These are phyloP conservation scores for Wickerhamomyces canadensis DNA, from an alignment of 805 yeast genomes.

Conservation along the genomic window DNA sequence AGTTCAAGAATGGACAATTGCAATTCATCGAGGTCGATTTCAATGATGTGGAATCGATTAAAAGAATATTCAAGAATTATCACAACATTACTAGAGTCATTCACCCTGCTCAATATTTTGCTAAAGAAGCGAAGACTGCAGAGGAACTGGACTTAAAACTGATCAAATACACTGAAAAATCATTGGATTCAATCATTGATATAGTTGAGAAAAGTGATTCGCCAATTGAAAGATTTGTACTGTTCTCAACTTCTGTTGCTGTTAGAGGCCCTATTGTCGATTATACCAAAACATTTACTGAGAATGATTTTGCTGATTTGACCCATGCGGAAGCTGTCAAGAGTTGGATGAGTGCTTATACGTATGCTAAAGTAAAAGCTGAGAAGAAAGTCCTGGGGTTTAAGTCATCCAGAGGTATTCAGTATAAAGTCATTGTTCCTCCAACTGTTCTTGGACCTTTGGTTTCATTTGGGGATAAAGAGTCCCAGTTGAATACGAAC, in stretches of 20 bases:
- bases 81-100: constrained; percentile 2
- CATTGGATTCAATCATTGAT: constrained; percentile 2
- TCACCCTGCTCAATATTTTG: constrained; percentile 9
- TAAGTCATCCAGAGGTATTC: constrained; percentile 3
- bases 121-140: constrained; percentile 1
- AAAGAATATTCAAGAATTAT: not conserved
- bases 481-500: constrained; percentile 1
- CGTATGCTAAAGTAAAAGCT: constrained; percentile 8
- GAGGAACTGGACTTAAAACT: constrained; percentile 3
- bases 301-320: constrained; percentile 1
- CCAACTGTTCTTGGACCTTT: constrained; percentile 10
- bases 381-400: constrained; percentile 1
- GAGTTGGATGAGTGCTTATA: constrained; percentile 2
- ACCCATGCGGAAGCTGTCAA: constrained; percentile 1
- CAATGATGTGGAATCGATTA: constrained; percentile 1
- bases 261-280: constrained; percentile 6
- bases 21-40: constrained; percentile 6
- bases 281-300: constrained; percentile 1
- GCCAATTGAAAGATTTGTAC: constrained; percentile 8
- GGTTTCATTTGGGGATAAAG: constrained; percentile 1
- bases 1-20: constrained; percentile 5
- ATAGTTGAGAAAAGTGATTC: constrained; percentile 3
- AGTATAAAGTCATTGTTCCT: constrained; percentile 9
- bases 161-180: constrained; percentile 3
- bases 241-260: constrained; percentile 8